Evolutionary conservation across 345 rosid genomes (phyloP).

Genomic region (Euphorbia tirucalli): DNA sequence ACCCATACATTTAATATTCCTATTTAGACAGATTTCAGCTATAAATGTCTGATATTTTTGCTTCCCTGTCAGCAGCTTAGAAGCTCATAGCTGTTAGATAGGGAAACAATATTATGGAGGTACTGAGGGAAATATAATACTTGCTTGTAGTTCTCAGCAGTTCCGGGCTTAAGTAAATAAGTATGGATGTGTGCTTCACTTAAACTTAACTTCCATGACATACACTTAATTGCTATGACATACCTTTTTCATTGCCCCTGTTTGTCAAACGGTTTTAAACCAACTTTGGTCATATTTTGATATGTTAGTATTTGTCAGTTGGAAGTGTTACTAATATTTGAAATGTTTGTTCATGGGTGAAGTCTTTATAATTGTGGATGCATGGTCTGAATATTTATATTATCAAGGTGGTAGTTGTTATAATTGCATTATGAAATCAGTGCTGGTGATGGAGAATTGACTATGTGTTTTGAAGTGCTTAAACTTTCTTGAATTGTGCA

Average conservation of each 20-base stretch:
- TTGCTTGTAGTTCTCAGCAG: background rate
- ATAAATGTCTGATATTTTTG: background rate
- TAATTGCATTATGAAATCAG: background rate
- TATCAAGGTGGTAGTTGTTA: background rate
- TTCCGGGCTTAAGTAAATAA: background rate
- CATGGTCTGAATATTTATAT: background rate
- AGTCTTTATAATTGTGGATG: background rate
- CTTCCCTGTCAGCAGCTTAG: background rate
- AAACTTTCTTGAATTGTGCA: constrained; percentile 39
- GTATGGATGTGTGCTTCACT: background rate
- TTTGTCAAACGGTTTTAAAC: background rate
- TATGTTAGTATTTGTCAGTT: background rate
- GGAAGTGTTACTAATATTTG: background rate
- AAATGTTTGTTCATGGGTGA: background rate
- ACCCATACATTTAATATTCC: background rate
- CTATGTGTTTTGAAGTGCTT: background rate
- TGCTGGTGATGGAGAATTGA: background rate
- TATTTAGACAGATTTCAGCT: background rate
- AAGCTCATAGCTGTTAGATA: background rate
- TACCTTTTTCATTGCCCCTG: background rate
- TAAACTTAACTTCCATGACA: background rate
- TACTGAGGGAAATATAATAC: background rate
- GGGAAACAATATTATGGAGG: background rate
- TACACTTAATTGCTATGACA: background rate
- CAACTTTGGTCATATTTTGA: background rate